Evolutionary conservation across 2,329 filamentous ascomycete genomes (phyloP), one percentile per base, ranked within the genome.

Genomic region (Podosphaera fusca): DNA sequence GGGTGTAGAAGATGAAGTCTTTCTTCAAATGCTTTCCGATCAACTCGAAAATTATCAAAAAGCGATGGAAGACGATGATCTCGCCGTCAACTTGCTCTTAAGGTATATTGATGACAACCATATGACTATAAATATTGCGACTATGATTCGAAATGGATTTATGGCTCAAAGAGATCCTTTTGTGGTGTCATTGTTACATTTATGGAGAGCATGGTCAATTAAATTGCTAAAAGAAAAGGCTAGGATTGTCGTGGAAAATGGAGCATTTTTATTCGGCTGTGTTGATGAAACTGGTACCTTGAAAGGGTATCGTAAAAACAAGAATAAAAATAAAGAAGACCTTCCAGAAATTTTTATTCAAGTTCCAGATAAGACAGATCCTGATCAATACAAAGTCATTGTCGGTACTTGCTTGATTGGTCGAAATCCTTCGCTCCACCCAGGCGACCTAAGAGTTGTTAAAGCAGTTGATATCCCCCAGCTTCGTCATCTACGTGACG

Each of bases 161-260:
- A 85, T 89, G 75, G 69, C 73, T 1, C 68, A 71, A 0, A 69
- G 71, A 30, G 92, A 98, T 58, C 90, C 90, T 0, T 96, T 96
- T 67, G 74, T 88, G 30, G 76, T 80, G 59, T 88, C 87, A 0
- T 69, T 95, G 7, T 71, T 98, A 9, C 78, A 81, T 40, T 74
- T 96, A 0, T 98, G 92, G 90, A 77, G 84, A 60, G 79, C 87
- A 1, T 96, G 87, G 85, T 87, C 84, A 0, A 78, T 95, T 62
- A 95, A 94, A 65, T 77, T 84, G 10, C 75, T 98, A 21, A 95
- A 95, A 63, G 88, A 96, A 63, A 96, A 95, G 64, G 88, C 90
- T 0, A 83, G 84, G 34, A 87, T 98, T 49, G 75, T 81, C 1
- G 77, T 98, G 8, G 81, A 87, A 5, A 71, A 90, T 58, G 88